Conservation (phyloP, 1,284 basidiomycete genomes). For the Peniophora sp. region DNA sequence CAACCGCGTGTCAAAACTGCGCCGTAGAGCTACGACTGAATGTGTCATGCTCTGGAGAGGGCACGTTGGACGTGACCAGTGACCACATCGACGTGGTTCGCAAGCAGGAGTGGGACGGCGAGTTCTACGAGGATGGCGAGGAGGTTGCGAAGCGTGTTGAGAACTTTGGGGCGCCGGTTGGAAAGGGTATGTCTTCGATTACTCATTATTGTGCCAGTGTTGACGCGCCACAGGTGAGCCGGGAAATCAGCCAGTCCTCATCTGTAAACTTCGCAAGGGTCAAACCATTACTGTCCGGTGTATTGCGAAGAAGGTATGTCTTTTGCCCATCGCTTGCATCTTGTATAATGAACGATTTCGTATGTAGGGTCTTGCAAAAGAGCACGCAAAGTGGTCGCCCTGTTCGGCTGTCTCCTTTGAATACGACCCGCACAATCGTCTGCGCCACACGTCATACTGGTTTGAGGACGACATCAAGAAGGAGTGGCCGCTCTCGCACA, state of each 20-base stretch:
- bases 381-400: constrained; percentile 99
- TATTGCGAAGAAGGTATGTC: constrained; percentile 83
- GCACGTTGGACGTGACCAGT: constrained; percentile 79
- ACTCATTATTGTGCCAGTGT: neutral
- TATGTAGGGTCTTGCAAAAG: constrained; percentile 87
- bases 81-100: constrained; percentile 59
- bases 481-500: constrained; percentile 82
- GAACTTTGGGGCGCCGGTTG: constrained; percentile 81
- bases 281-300: constrained; percentile 88
- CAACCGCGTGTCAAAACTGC: constrained; percentile 73
- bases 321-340: neutral
- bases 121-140: constrained; percentile 48
- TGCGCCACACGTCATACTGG: constrained; percentile 96
- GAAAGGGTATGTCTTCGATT: constrained; percentile 71
- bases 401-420: constrained; percentile 94
- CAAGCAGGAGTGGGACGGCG: constrained; percentile 21
- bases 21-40: constrained; percentile 72
- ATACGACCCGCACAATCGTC: constrained; percentile 97
- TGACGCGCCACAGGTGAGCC: constrained; percentile 43
- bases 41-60: constrained; percentile 59
- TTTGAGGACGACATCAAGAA: constrained; percentile 73
- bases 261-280: constrained; percentile 90
- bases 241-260: constrained; percentile 63
- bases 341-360: constrained; percentile 2
- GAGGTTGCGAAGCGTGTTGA: constrained; percentile 68